Evolutionary conservation across 768 basidiomycete genomes (phyloP), one percentile per base, ranked within the genome.

Genomic region (Clitopilus passeckerianus): DNA sequence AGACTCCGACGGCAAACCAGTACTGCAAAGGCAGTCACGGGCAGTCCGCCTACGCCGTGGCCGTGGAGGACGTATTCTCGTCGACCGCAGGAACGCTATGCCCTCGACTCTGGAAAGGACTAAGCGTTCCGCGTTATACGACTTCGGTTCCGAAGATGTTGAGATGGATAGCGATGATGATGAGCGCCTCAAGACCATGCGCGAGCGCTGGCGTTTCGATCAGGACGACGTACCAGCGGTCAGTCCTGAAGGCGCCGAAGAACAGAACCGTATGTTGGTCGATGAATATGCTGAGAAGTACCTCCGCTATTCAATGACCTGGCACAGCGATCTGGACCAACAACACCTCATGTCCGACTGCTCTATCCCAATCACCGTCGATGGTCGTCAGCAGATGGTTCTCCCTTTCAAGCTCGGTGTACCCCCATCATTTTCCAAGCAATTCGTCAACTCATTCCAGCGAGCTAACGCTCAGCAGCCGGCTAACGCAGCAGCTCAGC

Each of bases 21-120:
- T 53, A 34, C 24, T 69, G 60, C 46, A 50, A 50, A 12, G 46
- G 5, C 65, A 68, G 53, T 64, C 72, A 16, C 80, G 80, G 10
- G 76, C 85, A 1, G 77, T 93, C 58, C 90, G 95, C 61, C 66
- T 89, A 53, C 89, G 96, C 8, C 72, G 81, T 59, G 94, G 94
- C 0, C 90, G 96, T 57, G 91, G 90, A 34, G 95, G 95, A 3
- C 83, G 91, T 27, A 69, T 87, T 14, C 76, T 86, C 62, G 65
- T 96, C 16, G 94, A 97, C 73, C 83, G 96, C 54, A 83, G 87
- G 14, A 71, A 75, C 59, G 64, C 72, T 44, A 57, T 50, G 15
- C 63, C 67, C 67, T 62, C 70, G 69, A 56, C 64, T 15, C 62
- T 69, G 30, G 41, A 62, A 22, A 37, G 60, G 41, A 70, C 63